Evolutionary conservation across 208 protist genomes (phyloP), one percentile per base, ranked within the genome.

Genomic region (Tritrichomonas foetus): DNA sequence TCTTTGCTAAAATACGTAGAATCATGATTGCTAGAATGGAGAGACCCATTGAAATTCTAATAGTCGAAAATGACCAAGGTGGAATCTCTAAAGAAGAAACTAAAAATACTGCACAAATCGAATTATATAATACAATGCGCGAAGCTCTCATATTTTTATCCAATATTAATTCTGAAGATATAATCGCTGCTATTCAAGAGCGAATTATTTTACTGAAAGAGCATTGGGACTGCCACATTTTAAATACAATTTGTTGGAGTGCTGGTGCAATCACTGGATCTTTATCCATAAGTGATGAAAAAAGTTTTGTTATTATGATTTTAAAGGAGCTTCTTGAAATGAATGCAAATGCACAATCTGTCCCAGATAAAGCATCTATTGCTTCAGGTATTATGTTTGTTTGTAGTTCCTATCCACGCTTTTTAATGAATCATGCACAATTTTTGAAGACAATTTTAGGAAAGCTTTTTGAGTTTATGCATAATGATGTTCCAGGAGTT

Each of bases 401-500:
- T 39, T 89, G 47, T 50, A 16, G 14, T 8, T 36, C 33, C 3
- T 89, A 89, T 89, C 78, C 78, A 3, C 44, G 47, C 8, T 89
- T 89, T 49, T 61, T 89, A 33, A 57, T 5, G 1, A 16, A 89
- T 3, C 25, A 89, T 57, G 14, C 27, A 27, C 5, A 25, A 9
- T 44, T 89, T 16, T 57, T 89, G 14, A 50, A 53, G 3, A 39
- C 39, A 36, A 89, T 89, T 50, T 25, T 57, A 27, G 16, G 57
- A 39, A 89, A 89, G 30, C 20, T 61, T 16, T 53, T 89, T 36
- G n/a, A 89, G 16, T 89, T 89, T 47, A 89, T 89, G 78, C 41
- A 89, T 22, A 27, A 61, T n/a, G 41, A 57, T 49, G 33, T 89
- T 49, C 8, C 33, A 57, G 78, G 78, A 13, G 30, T 89, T 11